These are phyloP conservation scores for Didymella arachidicola DNA, from an alignment of 2,329 filamentous ascomycete species.

Conservation along the genomic window DNA sequence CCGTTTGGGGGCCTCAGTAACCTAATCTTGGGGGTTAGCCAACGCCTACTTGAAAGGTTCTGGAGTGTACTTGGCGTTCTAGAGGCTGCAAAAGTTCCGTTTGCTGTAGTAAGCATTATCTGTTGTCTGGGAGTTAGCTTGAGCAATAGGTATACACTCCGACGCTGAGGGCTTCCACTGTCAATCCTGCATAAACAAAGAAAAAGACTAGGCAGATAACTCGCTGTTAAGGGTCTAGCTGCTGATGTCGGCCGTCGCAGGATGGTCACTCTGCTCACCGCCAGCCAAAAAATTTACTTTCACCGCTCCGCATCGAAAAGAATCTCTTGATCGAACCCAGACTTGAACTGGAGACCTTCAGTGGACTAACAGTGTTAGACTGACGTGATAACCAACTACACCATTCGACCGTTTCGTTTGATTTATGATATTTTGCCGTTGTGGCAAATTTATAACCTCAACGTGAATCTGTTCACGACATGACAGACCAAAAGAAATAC, in stretches of 20 bases:
- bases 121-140: not conserved
- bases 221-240: not conserved
- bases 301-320: constrained; percentile 3
- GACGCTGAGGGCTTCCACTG: too few relatives aligned
- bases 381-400: constrained; percentile 59
- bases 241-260: not conserved
- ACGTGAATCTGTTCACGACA: too few relatives aligned
- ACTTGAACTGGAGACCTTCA: constrained; percentile 32
- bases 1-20: too few relatives aligned
- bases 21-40: not conserved
- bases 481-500: too few relatives aligned
- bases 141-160: not conserved
- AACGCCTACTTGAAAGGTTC: not conserved
- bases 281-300: not conserved
- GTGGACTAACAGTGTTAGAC: constrained; percentile 51
- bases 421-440: not conserved
- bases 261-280: too few relatives aligned
- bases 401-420: constrained; percentile 32
- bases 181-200: not conserved
- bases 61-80: not conserved
- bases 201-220: not conserved
- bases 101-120: not conserved
- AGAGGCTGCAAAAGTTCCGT: not conserved
- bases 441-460: not conserved
- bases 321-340: constrained; percentile 25